These are phyloP conservation scores for Ogataea sp. DNA, from an alignment of 805 yeast species.

Conservation along the genomic window DNA sequence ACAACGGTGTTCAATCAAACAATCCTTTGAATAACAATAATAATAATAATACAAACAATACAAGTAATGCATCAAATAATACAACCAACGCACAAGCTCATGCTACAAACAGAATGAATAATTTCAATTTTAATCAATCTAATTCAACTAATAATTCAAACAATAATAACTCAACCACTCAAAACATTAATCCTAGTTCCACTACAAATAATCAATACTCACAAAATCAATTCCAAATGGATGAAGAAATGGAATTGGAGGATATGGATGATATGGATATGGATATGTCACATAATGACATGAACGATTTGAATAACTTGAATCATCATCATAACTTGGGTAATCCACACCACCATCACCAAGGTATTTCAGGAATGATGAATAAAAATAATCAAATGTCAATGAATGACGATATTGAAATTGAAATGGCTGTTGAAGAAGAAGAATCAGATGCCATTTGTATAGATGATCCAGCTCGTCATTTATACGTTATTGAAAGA, in stretches of 20 bases:
- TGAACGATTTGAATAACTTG: neutral
- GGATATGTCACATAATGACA: neutral
- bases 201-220: conserved; percentile 7
- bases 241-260: conserved; percentile 19
- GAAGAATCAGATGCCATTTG: conserved; percentile 48
- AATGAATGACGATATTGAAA: conserved; percentile 23
- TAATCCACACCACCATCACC: too few relatives aligned
- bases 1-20: conserved; percentile 2
- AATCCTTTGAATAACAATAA: conserved; percentile 2
- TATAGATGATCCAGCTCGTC: conserved; percentile 95
- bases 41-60: conserved; percentile 8
- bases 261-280: neutral
- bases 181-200: conserved; percentile 13
- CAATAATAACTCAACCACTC: conserved; percentile 7
- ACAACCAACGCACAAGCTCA: conserved; percentile 2
- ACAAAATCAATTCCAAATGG: conserved; percentile 26
- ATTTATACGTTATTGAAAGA: conserved; percentile 83
- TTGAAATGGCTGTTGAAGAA: conserved; percentile 25
- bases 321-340: conserved; percentile 3
- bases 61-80: conserved; percentile 9
- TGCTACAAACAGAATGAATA: conserved; percentile 8
- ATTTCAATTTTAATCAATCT: conserved; percentile 14
- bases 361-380: too few relatives aligned
- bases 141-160: neutral
- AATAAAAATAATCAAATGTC: conserved; percentile 13